phyloP scores from a whole-genome alignment of 129 eudicot genomes.

The Lonicera japonica region DNA sequence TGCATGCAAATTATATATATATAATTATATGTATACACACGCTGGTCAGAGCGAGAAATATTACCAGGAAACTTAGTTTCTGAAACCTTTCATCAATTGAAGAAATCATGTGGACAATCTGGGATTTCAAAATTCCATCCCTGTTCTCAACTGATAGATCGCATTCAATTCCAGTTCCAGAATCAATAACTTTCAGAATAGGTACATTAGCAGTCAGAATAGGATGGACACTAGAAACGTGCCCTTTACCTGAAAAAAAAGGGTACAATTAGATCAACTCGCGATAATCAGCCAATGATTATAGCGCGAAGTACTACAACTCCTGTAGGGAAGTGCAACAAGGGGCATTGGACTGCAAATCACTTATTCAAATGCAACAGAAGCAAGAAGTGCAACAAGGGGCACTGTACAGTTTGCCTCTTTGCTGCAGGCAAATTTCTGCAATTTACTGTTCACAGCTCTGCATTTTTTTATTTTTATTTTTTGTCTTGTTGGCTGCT shows the following conservation, averaged over 20 bases:
- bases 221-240: slow-evolving; percentile 63
- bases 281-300: slow-evolving; percentile 1
- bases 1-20: not conserved
- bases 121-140: slow-evolving; percentile 85
- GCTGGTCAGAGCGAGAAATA: slow-evolving; percentile 2
- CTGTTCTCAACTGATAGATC: slow-evolving; percentile 88
- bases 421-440: no score
- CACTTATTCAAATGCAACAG: not conserved
- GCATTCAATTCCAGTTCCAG: slow-evolving; percentile 84
- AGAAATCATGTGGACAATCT: slow-evolving; percentile 54
- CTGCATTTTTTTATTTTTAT: no score
- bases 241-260: slow-evolving; percentile 53
- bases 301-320: not conserved
- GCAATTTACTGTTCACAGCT: no score
- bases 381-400: no score
- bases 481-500: no score
- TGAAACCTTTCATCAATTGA: slow-evolving; percentile 82
- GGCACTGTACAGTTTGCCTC: no score
- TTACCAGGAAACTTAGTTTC: slow-evolving; percentile 89
- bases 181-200: slow-evolving; percentile 76
- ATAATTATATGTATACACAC: no score
- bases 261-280: not conserved
- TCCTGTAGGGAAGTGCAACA: no score
- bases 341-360: not conserved
- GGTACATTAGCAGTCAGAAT: slow-evolving; percentile 81